A percentile compares a stretch with the other conserved stretches of the same genome.
Conservation (phyloP, 306 rosid genomes). For the Lotus japonicus region DNA sequence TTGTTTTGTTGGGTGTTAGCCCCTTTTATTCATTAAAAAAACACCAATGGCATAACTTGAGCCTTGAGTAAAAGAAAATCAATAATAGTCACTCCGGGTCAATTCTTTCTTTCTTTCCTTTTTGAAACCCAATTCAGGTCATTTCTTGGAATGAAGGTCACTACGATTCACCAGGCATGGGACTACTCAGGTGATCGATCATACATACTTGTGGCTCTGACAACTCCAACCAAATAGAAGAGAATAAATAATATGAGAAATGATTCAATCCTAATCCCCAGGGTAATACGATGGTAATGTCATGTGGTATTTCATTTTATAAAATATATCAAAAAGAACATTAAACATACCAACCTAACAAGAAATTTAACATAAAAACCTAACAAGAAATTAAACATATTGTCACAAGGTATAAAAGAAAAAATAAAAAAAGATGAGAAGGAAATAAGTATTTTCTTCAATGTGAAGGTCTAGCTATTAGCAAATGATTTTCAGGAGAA, state of each 20-base stretch:
- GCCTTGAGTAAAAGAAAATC: too few relatives aligned
- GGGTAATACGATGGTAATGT: background rate
- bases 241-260: background rate
- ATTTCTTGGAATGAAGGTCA: too few relatives aligned
- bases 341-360: too few relatives aligned
- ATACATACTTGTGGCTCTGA: background rate
- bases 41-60: too few relatives aligned
- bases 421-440: background rate
- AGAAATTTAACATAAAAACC: background rate
- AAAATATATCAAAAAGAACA: background rate
- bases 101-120: too few relatives aligned
- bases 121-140: too few relatives aligned
- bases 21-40: too few relatives aligned
- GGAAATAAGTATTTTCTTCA: background rate
- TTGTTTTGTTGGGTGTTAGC: too few relatives aligned
- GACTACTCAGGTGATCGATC: background rate
- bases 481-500: conserved; percentile 88
- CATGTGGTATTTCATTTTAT: background rate
- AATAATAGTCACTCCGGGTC: too few relatives aligned
- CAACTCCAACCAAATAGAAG: background rate
- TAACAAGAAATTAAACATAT: background rate
- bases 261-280: background rate
- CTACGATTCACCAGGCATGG: too few relatives aligned
- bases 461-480: conserved; percentile 43
- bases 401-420: background rate